Conservation (phyloP, 495 filamentous ascomycete genomes). For the Sphaerosporella brunnea region DNA sequence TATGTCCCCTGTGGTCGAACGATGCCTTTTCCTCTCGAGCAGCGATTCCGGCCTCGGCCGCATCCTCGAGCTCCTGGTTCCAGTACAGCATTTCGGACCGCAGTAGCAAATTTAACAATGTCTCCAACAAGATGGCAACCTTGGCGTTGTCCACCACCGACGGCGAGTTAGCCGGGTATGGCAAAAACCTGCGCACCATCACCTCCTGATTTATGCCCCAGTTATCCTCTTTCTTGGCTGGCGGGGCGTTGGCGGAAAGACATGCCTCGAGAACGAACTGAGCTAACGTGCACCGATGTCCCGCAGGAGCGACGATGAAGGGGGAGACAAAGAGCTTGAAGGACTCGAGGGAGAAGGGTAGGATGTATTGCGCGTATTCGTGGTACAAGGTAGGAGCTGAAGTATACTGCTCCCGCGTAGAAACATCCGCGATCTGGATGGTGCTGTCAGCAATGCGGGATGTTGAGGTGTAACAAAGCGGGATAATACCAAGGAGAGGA, state of each 20-base stretch:
- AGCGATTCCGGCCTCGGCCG: slow-evolving; percentile 45
- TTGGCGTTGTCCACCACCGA: slow-evolving; percentile 59
- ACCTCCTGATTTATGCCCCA: slow-evolving; percentile 36
- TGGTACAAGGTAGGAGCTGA: slow-evolving; percentile 45
- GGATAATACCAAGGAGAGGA: slow-evolving; percentile 27
- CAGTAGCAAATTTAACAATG: slow-evolving; percentile 44
- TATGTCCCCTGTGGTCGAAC: slow-evolving; percentile 26
- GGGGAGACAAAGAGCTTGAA: slow-evolving; percentile 46
- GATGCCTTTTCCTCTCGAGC: slow-evolving; percentile 36
- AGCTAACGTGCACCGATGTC: slow-evolving; percentile 40
- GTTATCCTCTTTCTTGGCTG: slow-evolving; percentile 30
- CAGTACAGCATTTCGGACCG: slow-evolving; percentile 29
- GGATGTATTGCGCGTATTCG: slow-evolving; percentile 45
- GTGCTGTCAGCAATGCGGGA: too few relatives aligned
- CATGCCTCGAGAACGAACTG: slow-evolving; percentile 47
- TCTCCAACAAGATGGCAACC: slow-evolving; percentile 59
- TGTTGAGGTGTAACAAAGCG: too few relatives aligned
- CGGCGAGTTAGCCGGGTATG: slow-evolving; percentile 46
- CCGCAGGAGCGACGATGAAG: slow-evolving; percentile 32
- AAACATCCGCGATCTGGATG: slow-evolving; percentile 35
- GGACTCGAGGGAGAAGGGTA: slow-evolving; percentile 45
- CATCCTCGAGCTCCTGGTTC: slow-evolving; percentile 32
- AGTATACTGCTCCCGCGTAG: slow-evolving; percentile 33
- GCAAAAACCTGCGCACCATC: slow-evolving; percentile 52
- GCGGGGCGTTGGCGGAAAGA: slow-evolving; percentile 39